These are phyloP conservation scores for Buxus sempervirens DNA, from an alignment of 164 flowering plant genomes.

Conservation along the genomic window DNA sequence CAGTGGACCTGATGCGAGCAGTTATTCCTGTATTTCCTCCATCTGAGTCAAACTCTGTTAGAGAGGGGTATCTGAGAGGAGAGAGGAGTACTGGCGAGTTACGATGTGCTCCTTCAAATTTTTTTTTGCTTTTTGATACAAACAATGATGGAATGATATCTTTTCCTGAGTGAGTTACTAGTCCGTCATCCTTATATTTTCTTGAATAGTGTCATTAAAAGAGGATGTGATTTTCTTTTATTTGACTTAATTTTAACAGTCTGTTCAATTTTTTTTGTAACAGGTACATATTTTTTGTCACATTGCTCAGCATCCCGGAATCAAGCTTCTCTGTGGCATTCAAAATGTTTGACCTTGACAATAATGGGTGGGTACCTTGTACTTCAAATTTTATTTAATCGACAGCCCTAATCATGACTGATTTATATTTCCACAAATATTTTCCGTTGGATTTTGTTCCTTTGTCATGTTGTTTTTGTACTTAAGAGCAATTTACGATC, in stretches of 20 bases:
- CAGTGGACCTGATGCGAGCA: slow-evolving; percentile 95
- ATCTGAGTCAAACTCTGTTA: slow-evolving; percentile 66
- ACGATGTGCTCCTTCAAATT: slow-evolving; percentile 60
- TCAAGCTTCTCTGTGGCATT: slow-evolving; percentile 85
- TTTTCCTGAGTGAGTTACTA: slow-evolving; percentile 74
- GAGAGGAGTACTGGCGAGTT: slow-evolving; percentile 66
- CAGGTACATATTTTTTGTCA: slow-evolving; percentile 94
- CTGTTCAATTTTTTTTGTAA: slow-evolving; percentile 12
- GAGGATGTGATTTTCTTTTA: background rate
- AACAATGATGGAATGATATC: slow-evolving; percentile 83
- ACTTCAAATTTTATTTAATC: too few relatives aligned
- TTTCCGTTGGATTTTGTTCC: too few relatives aligned
- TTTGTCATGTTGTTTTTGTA: too few relatives aligned
- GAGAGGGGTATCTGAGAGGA: slow-evolving; percentile 82
- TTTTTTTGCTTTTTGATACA: slow-evolving; percentile 91
- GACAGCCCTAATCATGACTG: background rate
- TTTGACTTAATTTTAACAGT: background rate
- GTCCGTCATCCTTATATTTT: background rate
- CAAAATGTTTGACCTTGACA: slow-evolving; percentile 90
- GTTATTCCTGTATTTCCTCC: slow-evolving; percentile 96
- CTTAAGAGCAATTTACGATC: too few relatives aligned
- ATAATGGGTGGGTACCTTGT: slow-evolving; percentile 56
- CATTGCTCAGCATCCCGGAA: slow-evolving; percentile 92
- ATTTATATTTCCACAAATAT: too few relatives aligned
- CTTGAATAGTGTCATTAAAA: background rate